phyloP scores from a whole-genome alignment of 768 basidiomycete species.

The Ramaria sp. region DNA sequence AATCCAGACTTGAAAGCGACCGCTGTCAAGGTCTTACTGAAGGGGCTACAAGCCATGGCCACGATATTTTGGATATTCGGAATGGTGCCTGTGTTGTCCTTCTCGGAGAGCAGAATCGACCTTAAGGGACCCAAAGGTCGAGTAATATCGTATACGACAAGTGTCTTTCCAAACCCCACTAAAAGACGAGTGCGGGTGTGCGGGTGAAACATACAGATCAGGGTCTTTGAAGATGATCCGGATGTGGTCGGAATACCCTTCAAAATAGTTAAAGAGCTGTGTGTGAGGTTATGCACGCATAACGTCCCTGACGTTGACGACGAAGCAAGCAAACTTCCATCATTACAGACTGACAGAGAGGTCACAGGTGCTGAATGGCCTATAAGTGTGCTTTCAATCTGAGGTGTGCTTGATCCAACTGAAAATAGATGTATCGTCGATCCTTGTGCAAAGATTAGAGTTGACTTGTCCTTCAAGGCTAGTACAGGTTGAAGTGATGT shows the following conservation, averaged over 20 bases:
- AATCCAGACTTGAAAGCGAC: slow-evolving; percentile 42
- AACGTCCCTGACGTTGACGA: slow-evolving; percentile 36
- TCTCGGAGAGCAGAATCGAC: slow-evolving; percentile 35
- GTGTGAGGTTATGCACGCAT: slow-evolving; percentile 49
- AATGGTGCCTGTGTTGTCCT: neutral
- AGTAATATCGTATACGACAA: slow-evolving; percentile 49
- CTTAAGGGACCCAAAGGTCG: slow-evolving; percentile 47
- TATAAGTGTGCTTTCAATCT: slow-evolving; percentile 36
- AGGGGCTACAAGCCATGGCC: slow-evolving; percentile 55
- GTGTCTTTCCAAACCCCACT: slow-evolving; percentile 37
- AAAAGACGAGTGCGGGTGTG: slow-evolving; percentile 52
- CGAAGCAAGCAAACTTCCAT: slow-evolving; percentile 44
- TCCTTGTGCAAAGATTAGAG: slow-evolving; percentile 35
- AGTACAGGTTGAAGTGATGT: slow-evolving; percentile 22
- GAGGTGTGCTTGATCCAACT: slow-evolving; percentile 24
- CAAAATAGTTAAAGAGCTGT: slow-evolving; percentile 42
- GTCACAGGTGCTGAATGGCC: slow-evolving; percentile 40
- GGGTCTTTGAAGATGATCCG: slow-evolving; percentile 23
- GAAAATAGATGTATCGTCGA: slow-evolving; percentile 43
- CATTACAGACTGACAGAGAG: slow-evolving; percentile 48
- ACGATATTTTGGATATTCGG: slow-evolving; percentile 35
- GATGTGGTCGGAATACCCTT: slow-evolving; percentile 35
- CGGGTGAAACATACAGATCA: slow-evolving; percentile 44
- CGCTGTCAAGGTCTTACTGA: slow-evolving; percentile 63
- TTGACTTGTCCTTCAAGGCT: slow-evolving; percentile 22